phyloP scores from a whole-genome alignment of 768 basidiomycete genomes.

The Mycena polygramma region DNA sequence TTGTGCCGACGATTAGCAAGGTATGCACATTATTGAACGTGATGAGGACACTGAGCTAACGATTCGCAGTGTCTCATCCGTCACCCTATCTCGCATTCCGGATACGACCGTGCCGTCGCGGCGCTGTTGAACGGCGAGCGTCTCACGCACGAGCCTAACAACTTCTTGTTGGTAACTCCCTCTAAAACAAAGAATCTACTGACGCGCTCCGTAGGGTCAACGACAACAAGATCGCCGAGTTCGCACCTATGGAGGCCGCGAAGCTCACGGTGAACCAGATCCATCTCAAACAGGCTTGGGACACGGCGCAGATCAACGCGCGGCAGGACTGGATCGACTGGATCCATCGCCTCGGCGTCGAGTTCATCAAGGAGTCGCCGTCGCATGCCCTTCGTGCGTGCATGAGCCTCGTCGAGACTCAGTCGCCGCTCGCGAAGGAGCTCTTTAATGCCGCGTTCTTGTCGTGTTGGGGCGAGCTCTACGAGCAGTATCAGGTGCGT shows the following conservation, averaged over 20 bases:
- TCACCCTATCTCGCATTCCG: constrained; percentile 81
- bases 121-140: constrained; percentile 94
- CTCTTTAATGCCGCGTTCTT: constrained; percentile 98
- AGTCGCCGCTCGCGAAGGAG: constrained; percentile 92
- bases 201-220: constrained; percentile 61
- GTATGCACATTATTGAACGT: constrained; percentile 53
- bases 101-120: constrained; percentile 89
- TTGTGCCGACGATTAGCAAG: constrained; percentile 98
- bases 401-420: constrained; percentile 92
- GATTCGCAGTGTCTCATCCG: constrained; percentile 74
- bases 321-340: constrained; percentile 96
- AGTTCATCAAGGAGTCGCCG: constrained; percentile 98
- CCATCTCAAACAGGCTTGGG: constrained; percentile 97
- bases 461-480: constrained; percentile 96
- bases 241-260: constrained; percentile 84
- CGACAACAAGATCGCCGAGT: constrained; percentile 76
- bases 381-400: constrained; percentile 97
- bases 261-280: constrained; percentile 97
- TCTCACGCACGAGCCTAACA: constrained; percentile 82
- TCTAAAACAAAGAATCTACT: too few species aligned
- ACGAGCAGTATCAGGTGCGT: constrained; percentile 94
- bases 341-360: constrained; percentile 93
- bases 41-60: not conserved
- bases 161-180: constrained; percentile 65
- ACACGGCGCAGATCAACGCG: constrained; percentile 80